A percentile compares a stretch with the other conserved stretches of the same genome.
These are phyloP conservation scores for Fusarium veterinarium DNA, from an alignment of 2,329 filamentous ascomycete species.

Conservation along the genomic window DNA sequence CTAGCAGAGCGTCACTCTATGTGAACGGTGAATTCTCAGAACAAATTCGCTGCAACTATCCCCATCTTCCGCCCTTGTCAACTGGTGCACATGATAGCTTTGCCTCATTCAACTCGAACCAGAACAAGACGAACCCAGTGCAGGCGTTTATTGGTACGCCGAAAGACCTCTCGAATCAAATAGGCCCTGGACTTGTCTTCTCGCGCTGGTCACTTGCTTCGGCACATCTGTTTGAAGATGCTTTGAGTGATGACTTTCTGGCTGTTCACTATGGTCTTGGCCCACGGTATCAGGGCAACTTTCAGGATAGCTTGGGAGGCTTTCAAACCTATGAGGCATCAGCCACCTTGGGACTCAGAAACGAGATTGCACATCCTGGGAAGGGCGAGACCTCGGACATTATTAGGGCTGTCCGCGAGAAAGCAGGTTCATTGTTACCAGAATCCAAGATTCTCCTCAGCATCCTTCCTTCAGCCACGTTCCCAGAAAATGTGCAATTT, in stretches of 20 bases:
- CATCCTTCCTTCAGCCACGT: conserved; percentile 81
- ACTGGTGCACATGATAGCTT: conserved; percentile 75
- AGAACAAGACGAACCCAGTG: conserved; percentile 73
- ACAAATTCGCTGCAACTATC: conserved; percentile 90
- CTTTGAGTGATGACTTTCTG: conserved; percentile 89
- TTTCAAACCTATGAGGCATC: conserved; percentile 98
- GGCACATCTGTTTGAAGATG: conserved; percentile 88
- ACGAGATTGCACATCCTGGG: conserved; percentile 88
- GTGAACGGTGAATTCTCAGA: conserved; percentile 95
- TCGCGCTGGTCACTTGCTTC: conserved; percentile 92
- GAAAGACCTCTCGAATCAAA: conserved; percentile 80
- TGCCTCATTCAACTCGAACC: conserved; percentile 72
- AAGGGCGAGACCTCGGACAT: conserved; percentile 95
- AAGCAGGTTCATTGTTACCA: conserved; percentile 83
- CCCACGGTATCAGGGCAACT: conserved; percentile 92
- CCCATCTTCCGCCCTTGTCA: conserved; percentile 75
- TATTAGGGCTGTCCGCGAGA: conserved; percentile 84
- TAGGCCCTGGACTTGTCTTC: conserved; percentile 77
- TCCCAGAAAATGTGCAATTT: conserved; percentile 83
- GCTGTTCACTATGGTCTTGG: conserved; percentile 92
- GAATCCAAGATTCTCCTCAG: conserved; percentile 86
- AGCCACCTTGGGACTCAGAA: conserved; percentile 87
- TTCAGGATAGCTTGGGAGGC: conserved; percentile 93
- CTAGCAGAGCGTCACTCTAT: conserved; percentile 87
- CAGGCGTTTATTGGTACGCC: conserved; percentile 96